Conservation (phyloP, 164 flowering plant species). For the Santalum album region DNA sequence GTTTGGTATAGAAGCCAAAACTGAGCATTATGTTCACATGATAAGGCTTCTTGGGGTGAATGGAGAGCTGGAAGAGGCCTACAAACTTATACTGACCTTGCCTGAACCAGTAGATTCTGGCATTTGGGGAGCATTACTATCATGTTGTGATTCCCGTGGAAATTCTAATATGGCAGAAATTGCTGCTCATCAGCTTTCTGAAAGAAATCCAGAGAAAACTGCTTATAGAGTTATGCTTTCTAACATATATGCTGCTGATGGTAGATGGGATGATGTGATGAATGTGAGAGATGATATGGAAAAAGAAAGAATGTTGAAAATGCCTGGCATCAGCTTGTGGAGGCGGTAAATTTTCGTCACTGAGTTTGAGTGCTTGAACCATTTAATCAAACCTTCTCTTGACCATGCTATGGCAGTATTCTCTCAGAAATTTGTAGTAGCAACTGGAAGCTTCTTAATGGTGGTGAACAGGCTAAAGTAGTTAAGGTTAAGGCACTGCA, state of each 20-base stretch:
- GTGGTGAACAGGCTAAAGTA: too few species aligned
- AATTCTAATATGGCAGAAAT: conserved; percentile 45
- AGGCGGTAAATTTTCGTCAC: neutral
- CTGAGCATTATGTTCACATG: conserved; percentile 71
- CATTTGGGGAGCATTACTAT: conserved; percentile 79
- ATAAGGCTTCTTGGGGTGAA: conserved; percentile 72
- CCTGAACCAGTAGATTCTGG: conserved; percentile 45
- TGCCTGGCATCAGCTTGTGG: conserved; percentile 57
- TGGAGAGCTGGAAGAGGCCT: conserved; percentile 71
- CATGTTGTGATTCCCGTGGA: conserved; percentile 55
- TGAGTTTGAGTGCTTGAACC: too few species aligned
- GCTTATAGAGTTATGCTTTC: conserved; percentile 67
- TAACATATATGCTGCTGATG: conserved; percentile 57
- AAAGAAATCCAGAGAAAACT: conserved; percentile 26
- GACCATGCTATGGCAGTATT: too few species aligned
- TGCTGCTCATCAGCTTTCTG: conserved; percentile 34
- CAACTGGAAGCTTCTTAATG: too few species aligned
- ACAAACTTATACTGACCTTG: conserved; percentile 36
- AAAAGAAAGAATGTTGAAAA: conserved; percentile 26
- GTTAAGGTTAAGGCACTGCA: too few species aligned
- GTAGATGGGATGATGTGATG: conserved; percentile 62
- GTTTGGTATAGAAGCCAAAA: conserved; percentile 39
- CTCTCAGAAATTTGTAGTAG: too few species aligned
- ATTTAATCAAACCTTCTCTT: too few species aligned
- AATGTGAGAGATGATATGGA: conserved; percentile 39